Conservation (phyloP, 257 asterid species). For the Rehmannia glutinosa region DNA sequence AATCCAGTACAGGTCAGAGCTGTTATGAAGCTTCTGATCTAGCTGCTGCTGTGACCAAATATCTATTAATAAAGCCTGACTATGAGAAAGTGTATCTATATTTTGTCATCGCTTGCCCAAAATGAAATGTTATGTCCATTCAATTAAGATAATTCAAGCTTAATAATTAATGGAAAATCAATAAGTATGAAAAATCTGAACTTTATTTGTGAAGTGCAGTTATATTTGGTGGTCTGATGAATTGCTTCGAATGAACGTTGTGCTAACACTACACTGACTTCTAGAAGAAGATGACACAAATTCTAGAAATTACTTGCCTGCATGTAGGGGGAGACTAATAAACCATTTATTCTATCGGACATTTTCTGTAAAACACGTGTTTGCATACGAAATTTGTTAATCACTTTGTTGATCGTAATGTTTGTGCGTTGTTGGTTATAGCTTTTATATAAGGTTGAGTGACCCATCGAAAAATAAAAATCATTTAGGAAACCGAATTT, state of each 20-base stretch:
- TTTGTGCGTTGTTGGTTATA: background rate
- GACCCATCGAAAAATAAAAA: background rate
- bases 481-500: background rate
- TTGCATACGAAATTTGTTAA: background rate
- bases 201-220: background rate
- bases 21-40: constrained; percentile 9
- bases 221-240: background rate
- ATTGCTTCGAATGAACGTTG: background rate
- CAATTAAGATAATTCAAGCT: constrained; percentile 1
- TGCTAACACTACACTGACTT: background rate
- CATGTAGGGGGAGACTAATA: background rate
- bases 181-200: background rate
- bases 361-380: background rate
- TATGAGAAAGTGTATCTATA: background rate
- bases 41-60: background rate
- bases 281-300: background rate
- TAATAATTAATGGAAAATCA: too few species aligned
- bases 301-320: too few species aligned
- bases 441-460: background rate
- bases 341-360: background rate
- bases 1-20: constrained; percentile 93
- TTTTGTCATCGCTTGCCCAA: background rate
- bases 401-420: background rate
- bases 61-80: background rate
- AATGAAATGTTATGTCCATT: background rate